Evolutionary conservation across 1,284 basidiomycete species (phyloP).

Genomic region (Ganoderma resinaceum): DNA sequence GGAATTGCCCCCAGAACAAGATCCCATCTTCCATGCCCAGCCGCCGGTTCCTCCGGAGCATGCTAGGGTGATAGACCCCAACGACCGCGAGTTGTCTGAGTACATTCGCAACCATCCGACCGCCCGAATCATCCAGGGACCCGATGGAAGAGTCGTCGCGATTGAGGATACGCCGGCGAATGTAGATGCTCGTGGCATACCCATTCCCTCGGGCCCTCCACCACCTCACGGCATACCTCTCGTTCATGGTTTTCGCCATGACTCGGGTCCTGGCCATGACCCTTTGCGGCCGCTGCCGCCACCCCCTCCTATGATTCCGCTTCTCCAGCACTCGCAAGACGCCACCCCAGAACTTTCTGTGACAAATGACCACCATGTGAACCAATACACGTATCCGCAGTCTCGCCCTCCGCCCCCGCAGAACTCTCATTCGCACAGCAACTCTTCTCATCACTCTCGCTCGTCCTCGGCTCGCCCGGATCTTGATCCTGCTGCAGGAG

Average conservation of each 20-base stretch:
- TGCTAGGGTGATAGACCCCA: conserved; percentile 40
- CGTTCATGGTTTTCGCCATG: conserved; percentile 42
- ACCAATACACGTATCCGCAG: conserved; percentile 49
- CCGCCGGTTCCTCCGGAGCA: conserved; percentile 44
- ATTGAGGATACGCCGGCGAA: conserved; percentile 52
- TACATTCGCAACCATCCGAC: conserved; percentile 54
- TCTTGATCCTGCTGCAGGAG: conserved; percentile 32
- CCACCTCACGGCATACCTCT: conserved; percentile 48
- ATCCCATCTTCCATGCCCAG: conserved; percentile 37
- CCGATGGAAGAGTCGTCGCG: conserved; percentile 55
- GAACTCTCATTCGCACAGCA: conserved; percentile 50
- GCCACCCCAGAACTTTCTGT: conserved; percentile 48
- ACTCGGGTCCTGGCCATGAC: conserved; percentile 48
- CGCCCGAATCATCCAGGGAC: conserved; percentile 49
- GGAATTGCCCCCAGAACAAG: conserved; percentile 38
- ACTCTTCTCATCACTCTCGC: conserved; percentile 46
- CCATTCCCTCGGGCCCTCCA: conserved; percentile 39
- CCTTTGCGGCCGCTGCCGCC: conserved; percentile 55
- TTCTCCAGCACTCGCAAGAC: conserved; percentile 34
- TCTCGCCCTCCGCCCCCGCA: conserved; percentile 43
- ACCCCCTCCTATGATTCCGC: conserved; percentile 51
- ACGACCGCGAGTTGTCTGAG: conserved; percentile 52
- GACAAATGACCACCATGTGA: conserved; percentile 40
- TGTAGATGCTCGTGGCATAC: conserved; percentile 39
- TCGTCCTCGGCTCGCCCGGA: conserved; percentile 37